Conservation (phyloP, 2,329 filamentous ascomycete genomes). For the Ascochyta clinopodiicola region DNA sequence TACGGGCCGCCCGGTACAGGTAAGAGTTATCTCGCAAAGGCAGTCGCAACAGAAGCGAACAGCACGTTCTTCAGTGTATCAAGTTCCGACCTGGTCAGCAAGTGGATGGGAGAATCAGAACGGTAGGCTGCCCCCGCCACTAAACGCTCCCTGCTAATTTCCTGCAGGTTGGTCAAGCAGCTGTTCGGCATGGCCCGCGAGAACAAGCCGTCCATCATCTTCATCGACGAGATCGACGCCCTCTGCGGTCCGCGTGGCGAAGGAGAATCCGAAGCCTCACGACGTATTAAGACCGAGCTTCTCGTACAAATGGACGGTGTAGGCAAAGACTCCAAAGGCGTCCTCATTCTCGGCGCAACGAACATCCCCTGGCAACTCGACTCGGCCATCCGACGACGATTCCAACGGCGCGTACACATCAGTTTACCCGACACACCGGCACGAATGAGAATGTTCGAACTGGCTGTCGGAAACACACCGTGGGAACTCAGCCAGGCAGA, state of each 20-base stretch:
- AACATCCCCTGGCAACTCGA: conserved; percentile 99
- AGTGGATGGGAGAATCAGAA: conserved; percentile 99
- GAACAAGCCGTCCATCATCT: conserved; percentile 97
- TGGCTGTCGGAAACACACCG: conserved; percentile 90
- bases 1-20: conserved; percentile 97
- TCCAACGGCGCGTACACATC: conserved; percentile 96
- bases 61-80: conserved; percentile 99
- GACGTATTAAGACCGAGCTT: conserved; percentile 97
- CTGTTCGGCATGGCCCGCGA: conserved; percentile 98
- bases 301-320: conserved; percentile 99
- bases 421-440: conserved; percentile 86
- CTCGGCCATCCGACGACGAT: conserved; percentile 91
- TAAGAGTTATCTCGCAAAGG: conserved; percentile 97
- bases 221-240: conserved; percentile 97
- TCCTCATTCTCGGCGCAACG: conserved; percentile 92
- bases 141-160: conserved; percentile 8
- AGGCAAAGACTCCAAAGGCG: conserved; percentile 91
- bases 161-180: conserved; percentile 83
- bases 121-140: conserved; percentile 61
- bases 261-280: conserved; percentile 95
- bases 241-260: conserved; percentile 91
- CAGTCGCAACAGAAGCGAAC: conserved; percentile 96
- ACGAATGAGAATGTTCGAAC: conserved; percentile 92
- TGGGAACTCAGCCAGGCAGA: conserved; percentile 81
- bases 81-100: conserved; percentile 95